Evolutionary conservation across 345 rosid genomes (phyloP), one percentile per base, ranked within the genome.

Genomic region (Schrenkiella parvula): DNA sequence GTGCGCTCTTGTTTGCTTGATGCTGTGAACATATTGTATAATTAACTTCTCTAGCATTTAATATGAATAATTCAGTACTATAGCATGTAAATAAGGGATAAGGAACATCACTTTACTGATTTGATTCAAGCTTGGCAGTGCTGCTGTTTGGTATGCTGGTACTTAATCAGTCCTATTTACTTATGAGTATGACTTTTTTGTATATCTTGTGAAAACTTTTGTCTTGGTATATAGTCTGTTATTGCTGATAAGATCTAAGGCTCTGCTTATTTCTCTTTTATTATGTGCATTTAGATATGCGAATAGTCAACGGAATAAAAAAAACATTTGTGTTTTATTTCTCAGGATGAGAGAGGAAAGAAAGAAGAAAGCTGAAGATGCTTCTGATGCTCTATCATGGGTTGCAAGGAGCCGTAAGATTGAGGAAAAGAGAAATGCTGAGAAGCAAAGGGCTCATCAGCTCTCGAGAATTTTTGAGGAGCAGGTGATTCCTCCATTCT

Each of bases 311-410:
- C 21, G 5, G 13, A 52, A 61, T 42, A 25, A 5, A 52, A 5
- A 52, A 26, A 22, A 1, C 8, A 4, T 35, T 34, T 56, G 3
- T 76, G 65, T 64, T 55, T 29, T 48, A 53, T 38, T 39, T 67
- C 37, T 25, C 50, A 89, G 99, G 90, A 84, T 92, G 89, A 91
- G 80, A 81, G 96, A 88, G 78, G 89, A 88, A 80, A 86, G 96
- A 75, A 91, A 76, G 81, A 88, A 85, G 75, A 85, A 88, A 66
- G 44, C 76, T 64, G 96, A 86, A 62, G 85, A 68, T 68, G 85
- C 59, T 70, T 77, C 95, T 62, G 98, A 88, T 77, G 79, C 84
- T 73, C 79, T 82, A 72, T 56, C 88, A 22, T 95, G 97, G 95
- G 98, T 95, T 75, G 54, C 65, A 78, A 86, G 53, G 69, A 89